A percentile compares a stretch with the other conserved stretches of the same genome.
Evolutionary conservation across 2,329 filamentous ascomycete species (phyloP).

Genomic region (Furcasterigmium furcatum): DNA sequence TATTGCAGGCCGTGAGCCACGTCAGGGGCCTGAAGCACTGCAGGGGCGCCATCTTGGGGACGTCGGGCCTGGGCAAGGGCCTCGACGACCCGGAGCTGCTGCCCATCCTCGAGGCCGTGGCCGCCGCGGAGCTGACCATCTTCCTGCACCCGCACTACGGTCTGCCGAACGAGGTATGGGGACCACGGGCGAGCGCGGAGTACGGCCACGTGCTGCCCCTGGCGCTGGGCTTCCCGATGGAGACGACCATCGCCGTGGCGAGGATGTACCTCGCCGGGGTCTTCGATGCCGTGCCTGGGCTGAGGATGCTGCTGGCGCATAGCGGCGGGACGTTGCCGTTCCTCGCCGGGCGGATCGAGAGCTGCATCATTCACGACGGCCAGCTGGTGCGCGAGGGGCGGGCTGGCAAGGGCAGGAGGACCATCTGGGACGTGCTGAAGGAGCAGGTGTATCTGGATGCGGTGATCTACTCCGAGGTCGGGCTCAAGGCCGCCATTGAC

Average conservation of each 20-base stretch:
- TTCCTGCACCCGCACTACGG: constrained; percentile 95
- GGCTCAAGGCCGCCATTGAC: constrained; percentile 66
- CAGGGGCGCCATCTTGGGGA: constrained; percentile 86
- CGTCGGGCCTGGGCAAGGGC: constrained; percentile 73
- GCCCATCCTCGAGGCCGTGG: constrained; percentile 68
- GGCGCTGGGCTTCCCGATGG: constrained; percentile 83
- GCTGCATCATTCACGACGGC: constrained; percentile 79
- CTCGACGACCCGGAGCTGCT: constrained; percentile 75
- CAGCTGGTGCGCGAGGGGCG: constrained; percentile 66
- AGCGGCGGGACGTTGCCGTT: constrained; percentile 84
- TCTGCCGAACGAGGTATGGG: constrained; percentile 76
- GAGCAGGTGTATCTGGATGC: constrained; percentile 86
- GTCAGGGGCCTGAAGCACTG: constrained; percentile 62
- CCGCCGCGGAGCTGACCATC: constrained; percentile 61
- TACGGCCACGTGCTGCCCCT: constrained; percentile 88
- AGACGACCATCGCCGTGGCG: constrained; percentile 87
- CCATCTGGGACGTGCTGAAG: constrained; percentile 53
- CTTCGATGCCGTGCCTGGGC: constrained; percentile 68
- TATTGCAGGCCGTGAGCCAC: constrained; percentile 63
- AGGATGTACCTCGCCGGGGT: constrained; percentile 85
- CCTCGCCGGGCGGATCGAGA: constrained; percentile 83
- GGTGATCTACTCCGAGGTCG: constrained; percentile 76
- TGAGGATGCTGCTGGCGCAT: constrained; percentile 80
- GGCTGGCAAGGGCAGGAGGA: constrained; percentile 41
- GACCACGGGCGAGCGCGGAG: constrained; percentile 59